Evolutionary conservation across 2,329 filamentous ascomycete species (phyloP), one percentile per base, ranked within the genome.

Genomic region (Thielaviopsis euricoi): DNA sequence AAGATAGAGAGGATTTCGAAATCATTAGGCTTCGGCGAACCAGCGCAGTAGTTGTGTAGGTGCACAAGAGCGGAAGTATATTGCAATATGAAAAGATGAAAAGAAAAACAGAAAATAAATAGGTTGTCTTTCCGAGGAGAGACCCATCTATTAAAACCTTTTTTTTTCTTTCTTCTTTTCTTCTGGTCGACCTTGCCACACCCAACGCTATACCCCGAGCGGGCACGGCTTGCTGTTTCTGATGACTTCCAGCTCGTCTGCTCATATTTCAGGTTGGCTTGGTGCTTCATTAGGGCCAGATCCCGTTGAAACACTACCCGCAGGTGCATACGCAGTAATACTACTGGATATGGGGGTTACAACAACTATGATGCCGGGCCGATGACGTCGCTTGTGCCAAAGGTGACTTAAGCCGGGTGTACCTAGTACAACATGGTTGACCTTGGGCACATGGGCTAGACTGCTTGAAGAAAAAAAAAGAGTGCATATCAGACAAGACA

Each of bases 91-190:
- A 10, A 40, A 25, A 51, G 26, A 26, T 40, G 22, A 25, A 56
- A 22, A 56, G 23, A 43, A 21, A 21, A 26, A 51, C 46, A 51
- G 54, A 13, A 25, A 51, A 22, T 12, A 13, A 26, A 15, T 48
- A 37, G 2, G 15, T 6, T 6, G 19, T 37, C 19, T 26, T 26
- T 17, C n/a, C 22, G 10, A 10, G 53, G 37, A 43, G 25, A 23
- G 53, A 48, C 53, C 40, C n/a, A 21, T 40, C 53, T 55, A 25
- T 43, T 55, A 48, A 55, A 55, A 29, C 40, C 23, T 55, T 55
- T 55, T 25, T 13, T 13, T 48, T 22, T 48, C 12, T 19, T 9
- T 53, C 49, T 55, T 25, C 10, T 13, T 48, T 22, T 48, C 12
- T 19, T 9, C 37, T 53, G 29, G 7, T 33, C 5, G 29, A 2